These are phyloP conservation scores for Saturnispora silvae DNA, from an alignment of 805 yeast genomes.

Conservation along the genomic window DNA sequence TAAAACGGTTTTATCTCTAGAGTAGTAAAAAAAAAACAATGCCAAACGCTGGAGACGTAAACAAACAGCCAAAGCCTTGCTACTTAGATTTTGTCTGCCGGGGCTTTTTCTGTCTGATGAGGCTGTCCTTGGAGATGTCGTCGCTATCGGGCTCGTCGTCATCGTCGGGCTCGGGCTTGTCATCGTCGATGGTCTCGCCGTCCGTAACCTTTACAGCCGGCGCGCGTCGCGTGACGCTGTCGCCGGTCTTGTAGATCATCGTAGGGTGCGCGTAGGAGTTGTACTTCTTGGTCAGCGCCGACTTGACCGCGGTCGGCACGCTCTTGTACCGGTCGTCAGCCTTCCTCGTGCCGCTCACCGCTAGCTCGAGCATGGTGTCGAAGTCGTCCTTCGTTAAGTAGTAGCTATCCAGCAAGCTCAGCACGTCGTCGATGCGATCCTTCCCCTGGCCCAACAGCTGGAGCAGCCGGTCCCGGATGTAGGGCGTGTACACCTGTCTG, in stretches of 20 bases:
- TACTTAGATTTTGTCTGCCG: constrained; percentile 13
- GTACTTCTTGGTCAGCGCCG: constrained; percentile 80
- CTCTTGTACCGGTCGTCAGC: constrained; percentile 40
- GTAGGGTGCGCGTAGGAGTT: constrained; percentile 72
- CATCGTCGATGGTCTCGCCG: constrained; percentile 64
- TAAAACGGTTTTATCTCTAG: too few species aligned
- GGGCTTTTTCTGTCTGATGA: constrained; percentile 32
- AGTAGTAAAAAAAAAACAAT: too few species aligned
- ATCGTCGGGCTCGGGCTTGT: constrained; percentile 34
- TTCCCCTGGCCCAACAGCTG: constrained; percentile 50
- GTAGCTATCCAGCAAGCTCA: constrained; percentile 72
- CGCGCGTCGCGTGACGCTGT: constrained; percentile 36
- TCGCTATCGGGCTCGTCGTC: constrained; percentile 27
- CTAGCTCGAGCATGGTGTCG: constrained; percentile 78
- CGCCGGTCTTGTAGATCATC: constrained; percentile 69
- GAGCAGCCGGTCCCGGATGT: constrained; percentile 44
- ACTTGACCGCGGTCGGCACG: constrained; percentile 67
- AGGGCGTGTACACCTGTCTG: constrained; percentile 66
- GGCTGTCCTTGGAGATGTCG: constrained; percentile 43
- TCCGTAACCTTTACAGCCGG: constrained; percentile 29
- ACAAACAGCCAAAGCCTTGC: too few species aligned
- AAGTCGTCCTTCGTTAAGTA: constrained; percentile 85
- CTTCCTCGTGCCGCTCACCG: constrained; percentile 45
- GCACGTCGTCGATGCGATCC: constrained; percentile 56
- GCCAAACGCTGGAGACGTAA: too few species aligned